Base-by-base conservation (phyloP, 2,329 filamentous ascomycete genomes). In the Phyllosticta citribraziliensis region DNA sequence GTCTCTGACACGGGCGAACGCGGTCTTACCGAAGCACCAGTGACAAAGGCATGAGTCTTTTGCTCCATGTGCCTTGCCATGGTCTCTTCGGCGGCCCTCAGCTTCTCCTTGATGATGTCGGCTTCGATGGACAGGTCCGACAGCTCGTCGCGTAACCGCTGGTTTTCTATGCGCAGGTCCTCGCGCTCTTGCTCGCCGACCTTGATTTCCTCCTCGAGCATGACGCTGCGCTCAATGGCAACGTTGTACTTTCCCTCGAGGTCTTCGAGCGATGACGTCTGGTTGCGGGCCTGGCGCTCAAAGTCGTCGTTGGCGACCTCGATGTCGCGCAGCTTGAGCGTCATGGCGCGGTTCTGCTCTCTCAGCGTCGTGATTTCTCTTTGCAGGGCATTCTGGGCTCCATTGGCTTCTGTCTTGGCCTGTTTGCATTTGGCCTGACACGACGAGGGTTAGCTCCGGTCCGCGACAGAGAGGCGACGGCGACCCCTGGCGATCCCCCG, bases 291-390 rank as follows among this genome's bases (percentile, higher is more conserved):
- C 77, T 97, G 93, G 66, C 91, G 87, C 79, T 99, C 94, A 72
- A 93, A 97, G 75, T 99, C 94, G 79, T 99, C 94, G 77, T 97
- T 99, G 72, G 89, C 91, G 60, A 99, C 94, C 76, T 99, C 94
- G 68, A 93, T 96, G 73, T 99, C 94, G 67, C 94, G 87, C 62
- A 99, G 79, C 74, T 84, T 89, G 65, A 96, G 80, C 69, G 94
- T 88, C 64, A 97, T 76, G 3, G 87, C 86, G 66, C 94, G 82
- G 74, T 91, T 95, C 56, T 85, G 75, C 66, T 99, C 92, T 70
- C 94, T 88, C 68, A 99, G 81, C 9, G 84, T 88, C 6, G 94
- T 99, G 69, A 99, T 92, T 75, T 99, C 94, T 76, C 97, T 97
- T 75, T 99, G 92, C 58, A 99, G 82, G 3, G 81, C 80, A 70